Evolutionary conservation across 805 yeast species (phyloP), one percentile per base, ranked within the genome.

Genomic region (Brettanomyces sp.): DNA sequence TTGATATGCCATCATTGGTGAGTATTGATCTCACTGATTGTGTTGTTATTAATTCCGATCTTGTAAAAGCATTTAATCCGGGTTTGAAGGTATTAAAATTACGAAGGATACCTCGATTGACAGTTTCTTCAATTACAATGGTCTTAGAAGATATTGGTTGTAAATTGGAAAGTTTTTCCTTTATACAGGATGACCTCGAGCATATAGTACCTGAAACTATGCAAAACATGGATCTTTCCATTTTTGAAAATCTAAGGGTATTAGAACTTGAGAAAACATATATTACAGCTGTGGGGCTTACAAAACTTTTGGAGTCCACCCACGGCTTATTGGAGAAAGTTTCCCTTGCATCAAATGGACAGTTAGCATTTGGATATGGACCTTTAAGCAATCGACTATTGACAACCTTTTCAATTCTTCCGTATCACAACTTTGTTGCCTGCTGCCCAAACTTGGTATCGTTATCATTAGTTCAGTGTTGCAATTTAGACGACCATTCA

Each of bases 401-500:
- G 11, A 28, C 32, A 9, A 18, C 36, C 11, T 21, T 21, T n/a
- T 13, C 14, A 14, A n/a, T 22, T 22, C 23, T 33, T n/a, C 45
- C 41, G 9, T 47, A 48, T 22, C 12, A 42, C 2, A 46, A 49
- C 28, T 36, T 57, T 8, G 39, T 55, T 4, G 33, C 28, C 2
- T 13, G 41, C 3, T 44, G 53, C n/a, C 55, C 58, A 2, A 39
- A 46, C 1, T 37, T 57, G 22, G 48, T 50, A 23, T 36, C 46
- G 4, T 34, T 59, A 6, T 41, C 51, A 6, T 35, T 59, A 7
- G 43, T 49, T 1, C 49, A 46, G 4, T 50, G 56, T 42, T 46
- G 55, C 9, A 54, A 56, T 36, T 43, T 58, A 7, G 50, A 43
- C 25, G 60, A 58, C 35, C 48, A 44, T 21, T 42, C 58, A 0